These are phyloP conservation scores for Daldinia sp. DNA, from an alignment of 2,329 filamentous ascomycete species.

Conservation along the genomic window DNA sequence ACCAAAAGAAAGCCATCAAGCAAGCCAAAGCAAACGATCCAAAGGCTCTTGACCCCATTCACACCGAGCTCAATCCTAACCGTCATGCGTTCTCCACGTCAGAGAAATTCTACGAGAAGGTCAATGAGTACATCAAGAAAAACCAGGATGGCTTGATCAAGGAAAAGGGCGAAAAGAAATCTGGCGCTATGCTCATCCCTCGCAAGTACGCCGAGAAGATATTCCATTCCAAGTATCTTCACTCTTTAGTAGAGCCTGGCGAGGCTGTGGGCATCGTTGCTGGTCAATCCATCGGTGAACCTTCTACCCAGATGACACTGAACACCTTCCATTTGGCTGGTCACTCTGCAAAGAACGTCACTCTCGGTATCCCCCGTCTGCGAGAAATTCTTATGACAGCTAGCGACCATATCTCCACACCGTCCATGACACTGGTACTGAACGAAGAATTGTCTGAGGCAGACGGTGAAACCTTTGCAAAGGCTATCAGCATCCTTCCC, in stretches of 20 bases:
- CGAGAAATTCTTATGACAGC: slow-evolving; percentile 99
- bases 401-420: slow-evolving; percentile 87
- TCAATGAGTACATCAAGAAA: slow-evolving; percentile 81
- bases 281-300: slow-evolving; percentile 95
- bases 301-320: slow-evolving; percentile 98
- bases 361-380: slow-evolving; percentile 95
- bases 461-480: slow-evolving; percentile 84
- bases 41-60: slow-evolving; percentile 79
- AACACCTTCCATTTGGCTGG: slow-evolving; percentile 99
- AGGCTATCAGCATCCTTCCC: slow-evolving; percentile 88
- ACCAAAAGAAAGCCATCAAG: slow-evolving; percentile 86
- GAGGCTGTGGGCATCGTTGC: slow-evolving; percentile 98
- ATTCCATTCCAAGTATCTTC: slow-evolving; percentile 91
- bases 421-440: slow-evolving; percentile 86
- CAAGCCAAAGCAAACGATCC: slow-evolving; percentile 68
- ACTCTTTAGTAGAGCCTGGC: slow-evolving; percentile 91
- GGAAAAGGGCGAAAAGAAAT: slow-evolving; percentile 59
- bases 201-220: slow-evolving; percentile 84
- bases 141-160: slow-evolving; percentile 75
- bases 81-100: slow-evolving; percentile 88
- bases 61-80: slow-evolving; percentile 78
- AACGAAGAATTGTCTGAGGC: slow-evolving; percentile 76
- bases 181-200: slow-evolving; percentile 47
- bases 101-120: slow-evolving; percentile 81
- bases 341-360: slow-evolving; percentile 98